phyloP scores from a whole-genome alignment of 139 green algal species.

The Closterium sp. region DNA sequence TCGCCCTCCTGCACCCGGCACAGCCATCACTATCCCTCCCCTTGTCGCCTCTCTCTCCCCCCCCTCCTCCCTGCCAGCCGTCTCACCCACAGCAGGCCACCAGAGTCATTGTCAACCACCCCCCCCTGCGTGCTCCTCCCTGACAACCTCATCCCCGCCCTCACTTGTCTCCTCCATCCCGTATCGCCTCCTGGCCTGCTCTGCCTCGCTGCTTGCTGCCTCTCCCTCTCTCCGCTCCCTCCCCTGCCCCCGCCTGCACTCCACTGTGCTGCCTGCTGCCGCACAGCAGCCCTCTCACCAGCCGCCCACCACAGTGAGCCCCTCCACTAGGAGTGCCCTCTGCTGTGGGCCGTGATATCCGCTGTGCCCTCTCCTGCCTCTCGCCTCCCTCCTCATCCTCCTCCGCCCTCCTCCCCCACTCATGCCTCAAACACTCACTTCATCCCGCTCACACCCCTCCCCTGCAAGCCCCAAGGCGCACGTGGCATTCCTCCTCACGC shows the following conservation, averaged over 20 bases:
- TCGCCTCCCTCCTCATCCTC: not conserved
- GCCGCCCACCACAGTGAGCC: not conserved
- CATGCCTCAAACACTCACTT: not conserved
- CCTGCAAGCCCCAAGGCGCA: not conserved
- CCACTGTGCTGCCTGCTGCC: not conserved
- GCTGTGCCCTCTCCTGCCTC: not conserved
- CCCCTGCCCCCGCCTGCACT: too few relatives aligned
- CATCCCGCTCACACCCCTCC: not conserved
- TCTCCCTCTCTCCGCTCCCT: not conserved
- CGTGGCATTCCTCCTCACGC: not conserved
- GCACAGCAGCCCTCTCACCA: not conserved
- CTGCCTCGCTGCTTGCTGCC: not conserved
- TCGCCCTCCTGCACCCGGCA: not conserved
- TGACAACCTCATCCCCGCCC: too few relatives aligned
- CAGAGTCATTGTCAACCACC: too few relatives aligned
- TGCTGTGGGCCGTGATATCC: not conserved
- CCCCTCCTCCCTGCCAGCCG: too few relatives aligned
- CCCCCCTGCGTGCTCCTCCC: not conserved
- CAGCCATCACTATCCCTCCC: too few relatives aligned
- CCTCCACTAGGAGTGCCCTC: not conserved
- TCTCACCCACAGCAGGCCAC: too few relatives aligned
- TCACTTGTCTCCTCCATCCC: not conserved
- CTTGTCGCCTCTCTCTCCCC: too few relatives aligned
- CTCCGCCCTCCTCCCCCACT: not conserved
- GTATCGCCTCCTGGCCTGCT: not conserved